Evolutionary conservation across 768 basidiomycete genomes (phyloP).

Genomic region (Hortiboletus campestris): DNA sequence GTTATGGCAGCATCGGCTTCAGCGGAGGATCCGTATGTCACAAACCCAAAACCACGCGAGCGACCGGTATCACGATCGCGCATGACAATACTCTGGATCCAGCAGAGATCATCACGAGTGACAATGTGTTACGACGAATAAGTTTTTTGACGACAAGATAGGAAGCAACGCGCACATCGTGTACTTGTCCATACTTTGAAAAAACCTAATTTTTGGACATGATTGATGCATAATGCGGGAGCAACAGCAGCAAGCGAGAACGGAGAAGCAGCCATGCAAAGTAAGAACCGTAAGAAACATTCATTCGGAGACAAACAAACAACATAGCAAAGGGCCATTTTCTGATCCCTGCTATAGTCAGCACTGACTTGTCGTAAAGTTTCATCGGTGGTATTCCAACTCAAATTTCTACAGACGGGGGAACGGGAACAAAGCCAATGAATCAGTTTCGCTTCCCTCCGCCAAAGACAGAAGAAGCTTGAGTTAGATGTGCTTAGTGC

Average conservation of each 20-base stretch:
- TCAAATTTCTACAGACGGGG: constrained; percentile 77
- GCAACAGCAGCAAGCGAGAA: constrained; percentile 15
- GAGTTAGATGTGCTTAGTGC: constrained; percentile 43
- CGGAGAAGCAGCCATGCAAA: constrained; percentile 23
- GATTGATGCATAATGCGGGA: constrained; percentile 17
- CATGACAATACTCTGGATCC: constrained; percentile 88
- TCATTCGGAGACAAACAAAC: constrained; percentile 38
- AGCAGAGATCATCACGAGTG: constrained; percentile 32
- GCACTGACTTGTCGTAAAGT: constrained; percentile 81
- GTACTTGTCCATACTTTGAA: constrained; percentile 72
- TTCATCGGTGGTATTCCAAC: constrained; percentile 96
- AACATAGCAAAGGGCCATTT: constrained; percentile 40
- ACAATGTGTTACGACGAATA: constrained; percentile 11
- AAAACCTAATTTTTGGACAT: constrained; percentile 64
- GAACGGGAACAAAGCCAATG: constrained; percentile 39
- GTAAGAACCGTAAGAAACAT: constrained; percentile 31
- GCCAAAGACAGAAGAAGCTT: constrained; percentile 44
- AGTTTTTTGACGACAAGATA: constrained; percentile 23
- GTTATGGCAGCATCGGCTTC: constrained; percentile 82
- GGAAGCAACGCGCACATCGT: constrained; percentile 79
- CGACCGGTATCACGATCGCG: constrained; percentile 97
- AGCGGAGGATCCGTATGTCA: constrained; percentile 58
- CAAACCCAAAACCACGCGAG: constrained; percentile 96
- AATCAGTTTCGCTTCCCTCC: constrained; percentile 56
- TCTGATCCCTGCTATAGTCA: constrained; percentile 38